Evolutionary conservation across 768 basidiomycete species (phyloP).

Genomic region (Brasilioporus rufonigricans): DNA sequence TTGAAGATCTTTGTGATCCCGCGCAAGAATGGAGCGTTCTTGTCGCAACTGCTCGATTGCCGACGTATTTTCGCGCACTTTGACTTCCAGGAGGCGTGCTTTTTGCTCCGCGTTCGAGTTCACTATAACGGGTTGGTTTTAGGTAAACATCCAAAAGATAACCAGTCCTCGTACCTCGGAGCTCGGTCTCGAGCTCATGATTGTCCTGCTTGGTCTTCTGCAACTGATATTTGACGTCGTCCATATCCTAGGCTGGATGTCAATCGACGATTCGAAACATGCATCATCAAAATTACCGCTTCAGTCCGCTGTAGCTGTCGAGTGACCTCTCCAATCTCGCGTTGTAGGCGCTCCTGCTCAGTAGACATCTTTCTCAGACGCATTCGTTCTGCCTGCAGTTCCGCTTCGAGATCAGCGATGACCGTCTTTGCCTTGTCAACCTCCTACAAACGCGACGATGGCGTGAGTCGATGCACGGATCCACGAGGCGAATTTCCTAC

Average conservation of each 20-base stretch:
- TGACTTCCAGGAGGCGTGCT: slow-evolving; percentile 62
- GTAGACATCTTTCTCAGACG: slow-evolving; percentile 59
- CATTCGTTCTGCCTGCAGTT: slow-evolving; percentile 68
- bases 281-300: slow-evolving; percentile 42
- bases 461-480: slow-evolving; percentile 1
- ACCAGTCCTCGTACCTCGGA: slow-evolving; percentile 52
- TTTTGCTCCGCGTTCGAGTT: slow-evolving; percentile 73
- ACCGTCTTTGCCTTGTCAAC: slow-evolving; percentile 62
- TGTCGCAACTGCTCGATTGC: slow-evolving; percentile 74
- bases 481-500: slow-evolving; percentile 35
- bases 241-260: slow-evolving; percentile 62
- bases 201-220: slow-evolving; percentile 72
- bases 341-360: slow-evolving; percentile 60
- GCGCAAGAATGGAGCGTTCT: slow-evolving; percentile 67
- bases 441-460: slow-evolving; percentile 48
- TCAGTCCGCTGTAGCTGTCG: slow-evolving; percentile 69
- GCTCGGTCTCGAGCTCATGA: slow-evolving; percentile 66
- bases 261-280: neutral
- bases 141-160: neutral
- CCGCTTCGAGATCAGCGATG: slow-evolving; percentile 67
- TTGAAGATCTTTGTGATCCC: slow-evolving; percentile 74
- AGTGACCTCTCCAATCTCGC: slow-evolving; percentile 63
- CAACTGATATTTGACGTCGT: slow-evolving; percentile 67
- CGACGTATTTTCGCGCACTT: slow-evolving; percentile 65
- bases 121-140: slow-evolving; percentile 34